Evolutionary conservation across 2,329 filamentous ascomycete genomes (phyloP), one percentile per base, ranked within the genome.

Genomic region (Fusarium odoratissimum): DNA sequence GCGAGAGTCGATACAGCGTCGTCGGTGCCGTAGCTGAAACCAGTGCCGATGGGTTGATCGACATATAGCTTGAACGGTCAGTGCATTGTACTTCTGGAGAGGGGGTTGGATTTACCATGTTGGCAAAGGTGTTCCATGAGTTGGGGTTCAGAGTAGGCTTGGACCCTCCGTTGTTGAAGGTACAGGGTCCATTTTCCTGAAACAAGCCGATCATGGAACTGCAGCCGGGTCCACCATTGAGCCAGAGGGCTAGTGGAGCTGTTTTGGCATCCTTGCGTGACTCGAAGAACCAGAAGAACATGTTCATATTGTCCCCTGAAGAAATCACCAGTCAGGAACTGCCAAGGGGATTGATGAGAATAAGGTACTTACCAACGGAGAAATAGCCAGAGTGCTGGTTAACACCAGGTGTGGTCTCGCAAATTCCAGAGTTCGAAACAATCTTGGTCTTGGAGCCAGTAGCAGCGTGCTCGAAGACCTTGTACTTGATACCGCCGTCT

Each of bases 121-220:
- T 92, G 68, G 86, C 87, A 31, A 87, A 85, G 69, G 88, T 88
- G 69, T 89, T 90, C 88, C 89, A 92, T 0, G 89, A 89, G 80
- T 87, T 89, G 0, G 88, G 87, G 72, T 92, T 92, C 9, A 83
- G 69, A 17, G 79, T 79, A 0, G 85, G 77, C 59, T 77, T 69
- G 0, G 75, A 64, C 14, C 74, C 72, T 17, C 62, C 55, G n/a
- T 73, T 61, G 45, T 75, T 74, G 79, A 98, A 90, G 71, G 91
- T 92, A 31, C 93, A 91, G 3, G 95, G 95, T 46, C 95, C 95
- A 67, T 98, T 92, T 77, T 91, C 90, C 37, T 84, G 83, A 72
- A 92, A 91, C 60, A 93, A 74, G 8, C 79, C 79, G 60, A 78
- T 51, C 69, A 79, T 76, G 23, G 79, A 80, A 8, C 77, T 79